A percentile compares a stretch with the other conserved stretches of the same genome.
These are phyloP conservation scores for Populus hybrid DNA, from an alignment of 441 rosid genomes.

Conservation along the genomic window DNA sequence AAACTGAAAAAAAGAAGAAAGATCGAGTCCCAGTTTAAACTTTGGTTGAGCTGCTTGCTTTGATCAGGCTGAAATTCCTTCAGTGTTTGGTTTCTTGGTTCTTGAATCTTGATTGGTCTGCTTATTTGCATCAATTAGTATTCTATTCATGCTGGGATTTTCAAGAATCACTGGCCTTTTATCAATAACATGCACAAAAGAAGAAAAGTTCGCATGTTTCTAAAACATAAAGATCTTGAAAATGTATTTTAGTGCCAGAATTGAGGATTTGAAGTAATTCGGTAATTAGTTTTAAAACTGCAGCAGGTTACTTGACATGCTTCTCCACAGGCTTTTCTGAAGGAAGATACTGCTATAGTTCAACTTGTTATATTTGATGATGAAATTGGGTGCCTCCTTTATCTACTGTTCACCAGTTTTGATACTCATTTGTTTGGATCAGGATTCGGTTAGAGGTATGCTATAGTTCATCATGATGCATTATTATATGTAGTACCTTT, in stretches of 20 bases:
- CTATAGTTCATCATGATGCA: conserved; percentile 50
- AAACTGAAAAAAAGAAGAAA: not conserved
- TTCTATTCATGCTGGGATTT: not conserved
- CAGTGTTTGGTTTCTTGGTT: not conserved
- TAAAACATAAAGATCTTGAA: not conserved
- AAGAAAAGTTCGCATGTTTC: not conserved
- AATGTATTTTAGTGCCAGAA: conserved; percentile 29
- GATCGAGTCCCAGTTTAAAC: not conserved
- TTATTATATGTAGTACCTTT: conserved; percentile 44
- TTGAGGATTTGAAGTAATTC: conserved; percentile 37
- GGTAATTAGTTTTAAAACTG: conserved; percentile 58
- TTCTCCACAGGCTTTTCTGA: conserved; percentile 83
- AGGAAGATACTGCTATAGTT: conserved; percentile 80
- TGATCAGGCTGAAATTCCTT: not conserved
- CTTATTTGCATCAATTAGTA: not conserved
- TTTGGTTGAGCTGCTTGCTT: not conserved
- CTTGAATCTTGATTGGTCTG: not conserved
- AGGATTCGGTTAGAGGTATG: conserved; percentile 86
- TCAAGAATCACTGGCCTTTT: not conserved
- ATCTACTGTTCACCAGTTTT: conserved; percentile 72
- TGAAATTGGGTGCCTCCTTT: conserved; percentile 61
- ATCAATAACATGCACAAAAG: not conserved
- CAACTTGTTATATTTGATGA: conserved; percentile 69
- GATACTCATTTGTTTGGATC: conserved; percentile 81
- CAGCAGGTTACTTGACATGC: conserved; percentile 66